A percentile compares a stretch with the other conserved stretches of the same genome.
phyloP scores from a whole-genome alignment of 1,139 yeast species.

The Yamadazyma sp. region DNA sequence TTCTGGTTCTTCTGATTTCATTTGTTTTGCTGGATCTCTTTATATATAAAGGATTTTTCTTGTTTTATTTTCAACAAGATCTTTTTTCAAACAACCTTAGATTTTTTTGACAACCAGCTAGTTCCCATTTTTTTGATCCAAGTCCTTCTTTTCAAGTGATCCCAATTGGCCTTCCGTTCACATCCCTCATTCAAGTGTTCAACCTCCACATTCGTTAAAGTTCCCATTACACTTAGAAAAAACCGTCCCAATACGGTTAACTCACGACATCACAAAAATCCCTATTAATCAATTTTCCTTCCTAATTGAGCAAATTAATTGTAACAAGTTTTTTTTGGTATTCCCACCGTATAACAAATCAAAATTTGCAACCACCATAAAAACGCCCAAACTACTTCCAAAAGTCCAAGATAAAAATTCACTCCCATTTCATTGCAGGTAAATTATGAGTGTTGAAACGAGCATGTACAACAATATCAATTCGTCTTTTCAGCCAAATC shows the following conservation, averaged over 20 bases:
- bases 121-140: too few relatives aligned
- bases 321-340: conserved; percentile 1
- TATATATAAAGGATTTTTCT: background rate
- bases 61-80: background rate
- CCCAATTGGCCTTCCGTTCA: too few relatives aligned
- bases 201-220: too few relatives aligned
- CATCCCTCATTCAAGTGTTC: too few relatives aligned
- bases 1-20: conserved; percentile 5
- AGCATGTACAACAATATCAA: conserved; percentile 32
- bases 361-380: conserved; percentile 3
- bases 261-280: background rate
- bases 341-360: background rate
- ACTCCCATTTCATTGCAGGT: background rate
- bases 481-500: conserved; percentile 28
- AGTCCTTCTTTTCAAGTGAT: too few relatives aligned
- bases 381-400: background rate
- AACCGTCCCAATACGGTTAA: background rate
- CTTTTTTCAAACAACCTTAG: background rate
- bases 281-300: background rate
- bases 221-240: background rate
- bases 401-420: background rate
- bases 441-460: conserved; percentile 23
- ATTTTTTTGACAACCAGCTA: too few relatives aligned
- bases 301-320: conserved; percentile 1
- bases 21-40: background rate